A percentile compares a stretch with the other conserved stretches of the same genome.
Evolutionary conservation across 2,329 filamentous ascomycete genomes (phyloP).

Genomic region (Xylaria arbuscula): DNA sequence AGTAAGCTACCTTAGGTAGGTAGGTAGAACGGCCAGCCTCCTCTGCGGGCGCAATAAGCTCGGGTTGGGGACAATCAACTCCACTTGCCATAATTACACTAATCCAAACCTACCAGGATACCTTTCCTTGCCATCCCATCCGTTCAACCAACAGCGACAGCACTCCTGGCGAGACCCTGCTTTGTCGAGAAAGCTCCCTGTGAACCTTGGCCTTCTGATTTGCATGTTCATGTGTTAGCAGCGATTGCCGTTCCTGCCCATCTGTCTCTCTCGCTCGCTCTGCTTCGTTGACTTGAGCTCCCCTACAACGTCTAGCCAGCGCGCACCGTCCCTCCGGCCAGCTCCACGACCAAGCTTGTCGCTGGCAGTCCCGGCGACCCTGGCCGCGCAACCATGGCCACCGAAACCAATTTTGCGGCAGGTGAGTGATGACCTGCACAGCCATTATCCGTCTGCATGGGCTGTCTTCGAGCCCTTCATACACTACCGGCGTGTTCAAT

Average conservation of each 20-base stretch:
- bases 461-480: constrained; percentile 13
- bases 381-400: constrained; percentile 48
- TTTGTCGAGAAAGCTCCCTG: constrained; percentile 12
- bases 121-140: constrained; percentile 23
- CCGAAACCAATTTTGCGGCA: constrained; percentile 44
- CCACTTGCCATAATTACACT: constrained; percentile 21
- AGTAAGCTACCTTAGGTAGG: no score
- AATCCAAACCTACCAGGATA: constrained; percentile 12
- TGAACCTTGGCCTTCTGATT: not conserved
- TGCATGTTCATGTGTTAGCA: constrained; percentile 16
- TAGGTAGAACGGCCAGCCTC: constrained; percentile 25
- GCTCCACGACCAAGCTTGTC: constrained; percentile 13
- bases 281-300: constrained; percentile 17
- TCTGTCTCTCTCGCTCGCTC: not conserved
- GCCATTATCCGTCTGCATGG: constrained; percentile 1
- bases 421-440: constrained; percentile 33
- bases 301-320: constrained; percentile 18
- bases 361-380: constrained; percentile 44
- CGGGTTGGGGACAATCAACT: constrained; percentile 34
- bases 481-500: not conserved
- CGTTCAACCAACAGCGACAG: constrained; percentile 22
- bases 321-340: constrained; percentile 22
- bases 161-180: constrained; percentile 1
- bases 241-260: constrained; percentile 4
- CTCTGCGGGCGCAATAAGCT: constrained; percentile 34